phyloP scores from a whole-genome alignment of 345 rosid genomes.

The Gossypium turneri region DNA sequence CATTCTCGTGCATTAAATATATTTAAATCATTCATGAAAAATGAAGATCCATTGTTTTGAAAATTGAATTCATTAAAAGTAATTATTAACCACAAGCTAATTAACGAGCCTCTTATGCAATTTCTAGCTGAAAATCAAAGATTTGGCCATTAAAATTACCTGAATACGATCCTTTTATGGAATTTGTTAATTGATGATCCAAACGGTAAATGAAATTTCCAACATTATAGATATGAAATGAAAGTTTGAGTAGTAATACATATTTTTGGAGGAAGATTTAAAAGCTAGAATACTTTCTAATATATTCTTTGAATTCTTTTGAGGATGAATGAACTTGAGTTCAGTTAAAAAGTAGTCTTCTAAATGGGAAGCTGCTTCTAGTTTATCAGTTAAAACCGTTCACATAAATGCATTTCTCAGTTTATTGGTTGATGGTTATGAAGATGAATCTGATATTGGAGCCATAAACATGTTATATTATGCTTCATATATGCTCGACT shows the following conservation, averaged over 20 bases:
- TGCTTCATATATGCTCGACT: background rate
- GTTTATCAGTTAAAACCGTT: background rate
- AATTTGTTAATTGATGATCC: background rate
- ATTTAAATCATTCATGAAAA: background rate
- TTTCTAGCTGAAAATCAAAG: background rate
- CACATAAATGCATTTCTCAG: background rate
- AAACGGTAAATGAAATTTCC: background rate
- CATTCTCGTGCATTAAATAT: background rate
- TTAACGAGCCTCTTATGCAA: background rate
- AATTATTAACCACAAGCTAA: background rate
- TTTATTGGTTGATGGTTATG: background rate
- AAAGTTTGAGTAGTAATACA: background rate
- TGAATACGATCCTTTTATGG: background rate
- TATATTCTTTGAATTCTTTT: background rate
- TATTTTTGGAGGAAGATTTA: background rate
- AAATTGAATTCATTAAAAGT: background rate
- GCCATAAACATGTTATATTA: background rate
- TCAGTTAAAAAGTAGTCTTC: background rate
- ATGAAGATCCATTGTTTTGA: background rate
- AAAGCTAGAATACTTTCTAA: background rate
- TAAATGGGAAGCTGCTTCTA: background rate
- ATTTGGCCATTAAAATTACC: background rate
- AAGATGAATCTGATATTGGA: slow-evolving; percentile 1
- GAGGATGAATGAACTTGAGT: background rate
- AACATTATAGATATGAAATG: background rate